phyloP scores from a whole-genome alignment of 371 early-diverging fungal species.

The Coemansia sp. region DNA sequence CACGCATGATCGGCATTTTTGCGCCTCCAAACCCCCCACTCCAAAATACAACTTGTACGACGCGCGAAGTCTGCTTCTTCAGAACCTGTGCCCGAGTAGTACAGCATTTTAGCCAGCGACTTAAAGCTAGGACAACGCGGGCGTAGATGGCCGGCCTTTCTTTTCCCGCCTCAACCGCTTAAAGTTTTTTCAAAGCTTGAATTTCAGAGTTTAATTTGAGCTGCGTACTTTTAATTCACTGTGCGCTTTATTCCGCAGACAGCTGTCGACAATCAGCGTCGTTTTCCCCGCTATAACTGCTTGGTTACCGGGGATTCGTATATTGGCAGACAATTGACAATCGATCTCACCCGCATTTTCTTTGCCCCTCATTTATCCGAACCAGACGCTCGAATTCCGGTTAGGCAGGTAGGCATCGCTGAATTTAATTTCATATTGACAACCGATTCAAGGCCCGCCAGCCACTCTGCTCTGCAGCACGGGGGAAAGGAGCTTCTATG shows the following conservation, averaged over 20 bases:
- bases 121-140: not conserved
- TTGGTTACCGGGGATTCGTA: not conserved
- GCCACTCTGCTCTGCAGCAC: not conserved
- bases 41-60: not conserved
- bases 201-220: not conserved
- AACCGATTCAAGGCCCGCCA: not conserved
- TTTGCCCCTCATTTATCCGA: conserved; percentile 8
- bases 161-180: not conserved
- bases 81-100: not conserved
- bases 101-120: not conserved
- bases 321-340: conserved; percentile 5
- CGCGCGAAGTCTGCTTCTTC: not conserved
- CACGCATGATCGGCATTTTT: conserved; percentile 13
- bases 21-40: conserved; percentile 3
- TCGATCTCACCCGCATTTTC: conserved; percentile 8
- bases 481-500: not conserved
- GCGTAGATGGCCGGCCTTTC: not conserved
- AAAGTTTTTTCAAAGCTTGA: too few relatives aligned
- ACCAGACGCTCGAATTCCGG: not conserved
- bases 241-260: not conserved
- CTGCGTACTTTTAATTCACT: not conserved
- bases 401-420: not conserved
- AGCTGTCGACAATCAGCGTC: not conserved
- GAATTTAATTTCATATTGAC: conserved; percentile 2
- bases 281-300: not conserved